phyloP scores from a whole-genome alignment of 768 basidiomycete genomes.

The Phanerochaete carnosa region DNA sequence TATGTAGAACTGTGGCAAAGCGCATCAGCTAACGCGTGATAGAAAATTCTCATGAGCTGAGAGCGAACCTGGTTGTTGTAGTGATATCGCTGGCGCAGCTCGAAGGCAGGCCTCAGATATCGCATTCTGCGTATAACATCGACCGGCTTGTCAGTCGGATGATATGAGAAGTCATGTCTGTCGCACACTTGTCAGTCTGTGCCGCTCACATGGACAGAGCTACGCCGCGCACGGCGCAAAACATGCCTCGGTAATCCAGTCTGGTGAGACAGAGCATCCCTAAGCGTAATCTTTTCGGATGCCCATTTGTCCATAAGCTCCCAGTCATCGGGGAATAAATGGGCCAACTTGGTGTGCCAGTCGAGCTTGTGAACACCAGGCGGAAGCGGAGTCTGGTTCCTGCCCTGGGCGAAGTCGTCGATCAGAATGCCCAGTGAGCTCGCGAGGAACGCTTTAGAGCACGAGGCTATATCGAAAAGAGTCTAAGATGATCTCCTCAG shows the following conservation, averaged over 20 bases:
- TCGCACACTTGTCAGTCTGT: not conserved
- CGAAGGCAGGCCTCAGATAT: slow-evolving; percentile 5
- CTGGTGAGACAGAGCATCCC: slow-evolving; percentile 38
- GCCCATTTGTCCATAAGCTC: slow-evolving; percentile 39
- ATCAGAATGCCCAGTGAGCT: slow-evolving; percentile 28
- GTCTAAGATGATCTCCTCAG: slow-evolving; percentile 18
- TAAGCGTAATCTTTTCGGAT: slow-evolving; percentile 30
- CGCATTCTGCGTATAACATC: slow-evolving; percentile 8
- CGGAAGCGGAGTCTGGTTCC: slow-evolving; percentile 24
- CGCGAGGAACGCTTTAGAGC: slow-evolving; percentile 30
- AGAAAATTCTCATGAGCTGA: not conserved
- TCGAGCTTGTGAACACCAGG: slow-evolving; percentile 15
- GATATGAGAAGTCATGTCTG: slow-evolving; percentile 14
- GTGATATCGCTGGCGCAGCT: slow-evolving; percentile 12
- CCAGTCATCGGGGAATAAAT: slow-evolving; percentile 41
- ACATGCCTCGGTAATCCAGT: slow-evolving; percentile 36
- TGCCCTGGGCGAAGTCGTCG: slow-evolving; percentile 27
- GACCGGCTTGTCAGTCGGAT: not conserved
- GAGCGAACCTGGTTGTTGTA: slow-evolving; percentile 12
- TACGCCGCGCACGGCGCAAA: not conserved
- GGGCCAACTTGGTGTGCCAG: slow-evolving; percentile 29
- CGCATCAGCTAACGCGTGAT: not conserved
- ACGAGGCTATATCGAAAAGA: slow-evolving; percentile 27
- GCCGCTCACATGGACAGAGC: no score
- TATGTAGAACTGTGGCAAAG: slow-evolving; percentile 35